Percentiles rank a stretch among this genome's conserved stretches.
Conservation (phyloP, 2,329 filamentous ascomycete genomes). For the Diaporthe sp. region DNA sequence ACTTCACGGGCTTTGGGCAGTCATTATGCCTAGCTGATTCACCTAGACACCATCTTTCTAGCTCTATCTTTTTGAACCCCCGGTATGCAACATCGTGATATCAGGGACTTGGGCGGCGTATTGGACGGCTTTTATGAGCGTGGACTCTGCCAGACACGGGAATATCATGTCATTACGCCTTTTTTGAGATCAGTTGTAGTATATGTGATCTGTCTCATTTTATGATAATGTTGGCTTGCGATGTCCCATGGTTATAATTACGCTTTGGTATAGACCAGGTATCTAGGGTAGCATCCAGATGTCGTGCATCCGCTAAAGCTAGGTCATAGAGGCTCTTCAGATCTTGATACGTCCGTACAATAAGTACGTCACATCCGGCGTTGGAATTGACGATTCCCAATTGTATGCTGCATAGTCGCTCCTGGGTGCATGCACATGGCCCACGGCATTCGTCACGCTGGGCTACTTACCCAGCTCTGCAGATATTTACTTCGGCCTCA, state of each 20-base stretch:
- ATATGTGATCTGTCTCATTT: not conserved
- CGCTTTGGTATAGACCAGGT: not conserved
- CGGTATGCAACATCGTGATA: not conserved
- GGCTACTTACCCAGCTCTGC: not conserved
- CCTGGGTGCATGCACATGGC: not conserved
- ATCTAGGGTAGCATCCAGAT: conserved; percentile 1
- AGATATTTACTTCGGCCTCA: not conserved
- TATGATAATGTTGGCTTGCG: not conserved
- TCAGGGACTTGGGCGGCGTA: not conserved
- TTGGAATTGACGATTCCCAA: too few relatives aligned
- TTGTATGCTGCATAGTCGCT: not conserved
- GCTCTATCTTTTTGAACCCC: not conserved
- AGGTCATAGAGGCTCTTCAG: not conserved
- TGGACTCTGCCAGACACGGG: not conserved
- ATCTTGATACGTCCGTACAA: not conserved
- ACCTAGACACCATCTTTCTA: not conserved
- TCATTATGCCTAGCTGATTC: not conserved
- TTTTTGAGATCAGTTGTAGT: not conserved
- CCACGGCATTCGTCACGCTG: not conserved
- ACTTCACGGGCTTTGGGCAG: not conserved
- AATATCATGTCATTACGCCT: not conserved
- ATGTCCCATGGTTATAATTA: not conserved
- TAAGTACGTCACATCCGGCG: not conserved
- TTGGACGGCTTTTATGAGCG: not conserved
- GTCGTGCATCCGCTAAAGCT: not conserved